phyloP scores from a whole-genome alignment of 345 rosid species.

The Clarkia xantiana region DNA sequence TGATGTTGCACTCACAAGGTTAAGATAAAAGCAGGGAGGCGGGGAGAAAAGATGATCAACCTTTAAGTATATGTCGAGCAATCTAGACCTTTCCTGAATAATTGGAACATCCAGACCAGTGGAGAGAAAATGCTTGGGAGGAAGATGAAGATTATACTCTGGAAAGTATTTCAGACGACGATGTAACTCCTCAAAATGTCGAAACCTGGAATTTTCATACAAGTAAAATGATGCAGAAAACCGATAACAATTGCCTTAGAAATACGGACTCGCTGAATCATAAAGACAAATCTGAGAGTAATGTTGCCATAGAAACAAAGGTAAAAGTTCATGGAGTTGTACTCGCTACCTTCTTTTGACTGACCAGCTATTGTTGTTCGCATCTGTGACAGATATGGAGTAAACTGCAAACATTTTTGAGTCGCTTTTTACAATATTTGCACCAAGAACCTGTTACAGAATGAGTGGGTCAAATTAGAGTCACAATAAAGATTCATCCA shows the following conservation, averaged over 20 bases:
- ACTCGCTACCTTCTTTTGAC: conserved; percentile 83
- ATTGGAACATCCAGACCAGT: conserved; percentile 70
- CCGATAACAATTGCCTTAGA: no score
- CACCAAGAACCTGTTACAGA: conserved; percentile 81
- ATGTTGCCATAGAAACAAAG: conserved; percentile 2
- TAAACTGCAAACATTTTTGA: conserved; percentile 88
- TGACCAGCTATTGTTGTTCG: conserved; percentile 78
- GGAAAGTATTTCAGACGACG: conserved; percentile 81
- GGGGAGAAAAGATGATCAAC: conserved; percentile 23
- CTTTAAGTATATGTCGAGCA: conserved; percentile 83
- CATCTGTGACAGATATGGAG: conserved; percentile 82
- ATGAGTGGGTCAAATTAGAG: conserved; percentile 8
- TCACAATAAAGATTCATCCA: conserved; percentile 8
- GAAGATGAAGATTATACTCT: conserved; percentile 85
- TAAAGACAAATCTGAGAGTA: background rate
- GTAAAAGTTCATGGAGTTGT: conserved; percentile 12
- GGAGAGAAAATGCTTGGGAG: conserved; percentile 94
- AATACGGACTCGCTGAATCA: no score
- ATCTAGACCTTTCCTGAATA: conserved; percentile 79
- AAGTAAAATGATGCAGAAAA: background rate
- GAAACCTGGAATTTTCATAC: conserved; percentile 38
- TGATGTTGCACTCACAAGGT: no score
- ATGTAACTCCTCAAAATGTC: conserved; percentile 99
- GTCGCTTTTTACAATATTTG: conserved; percentile 86
- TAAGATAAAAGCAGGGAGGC: background rate